Evolutionary conservation across 208 protist genomes (phyloP).

Genomic region (Crithidia fasciculata): DNA sequence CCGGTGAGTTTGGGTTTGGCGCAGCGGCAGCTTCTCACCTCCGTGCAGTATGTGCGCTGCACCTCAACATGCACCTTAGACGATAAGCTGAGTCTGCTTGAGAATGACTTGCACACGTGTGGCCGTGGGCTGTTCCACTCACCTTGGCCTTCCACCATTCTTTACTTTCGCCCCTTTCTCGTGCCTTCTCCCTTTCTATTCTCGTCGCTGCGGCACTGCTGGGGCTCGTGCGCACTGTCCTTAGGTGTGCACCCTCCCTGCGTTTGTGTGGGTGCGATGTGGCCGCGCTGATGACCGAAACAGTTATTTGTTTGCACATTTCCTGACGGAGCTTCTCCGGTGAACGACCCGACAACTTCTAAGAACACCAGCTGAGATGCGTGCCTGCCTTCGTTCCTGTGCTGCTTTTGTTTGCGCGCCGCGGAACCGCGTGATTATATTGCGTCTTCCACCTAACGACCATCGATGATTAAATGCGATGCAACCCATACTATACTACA

Average conservation of each 20-base stretch:
- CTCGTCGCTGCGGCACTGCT: constrained; percentile 14
- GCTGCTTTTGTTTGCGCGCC: background rate
- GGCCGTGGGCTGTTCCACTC: no score
- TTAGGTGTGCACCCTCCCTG: no score
- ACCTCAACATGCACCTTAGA: no score
- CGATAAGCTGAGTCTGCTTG: no score
- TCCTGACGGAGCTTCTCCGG: constrained; percentile 16
- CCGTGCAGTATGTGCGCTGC: no score
- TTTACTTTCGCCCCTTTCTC: no score
- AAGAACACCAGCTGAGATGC: constrained; percentile 18
- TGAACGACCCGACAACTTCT: constrained; percentile 14
- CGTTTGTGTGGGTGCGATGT: background rate
- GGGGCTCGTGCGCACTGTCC: constrained; percentile 10
- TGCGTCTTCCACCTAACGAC: constrained; percentile 26
- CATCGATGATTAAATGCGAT: constrained; percentile 25
- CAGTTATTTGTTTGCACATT: constrained; percentile 32
- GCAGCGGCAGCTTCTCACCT: no score
- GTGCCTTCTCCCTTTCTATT: no score
- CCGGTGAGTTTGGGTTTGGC: no score
- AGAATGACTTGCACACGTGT: no score
- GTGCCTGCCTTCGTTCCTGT: background rate
- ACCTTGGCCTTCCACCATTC: no score
- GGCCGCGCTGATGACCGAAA: constrained; percentile 27
- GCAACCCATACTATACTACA: constrained; percentile 36
- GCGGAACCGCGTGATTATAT: constrained; percentile 21